Conservation (phyloP, 345 rosid genomes). For the Reutealis trisperma region DNA sequence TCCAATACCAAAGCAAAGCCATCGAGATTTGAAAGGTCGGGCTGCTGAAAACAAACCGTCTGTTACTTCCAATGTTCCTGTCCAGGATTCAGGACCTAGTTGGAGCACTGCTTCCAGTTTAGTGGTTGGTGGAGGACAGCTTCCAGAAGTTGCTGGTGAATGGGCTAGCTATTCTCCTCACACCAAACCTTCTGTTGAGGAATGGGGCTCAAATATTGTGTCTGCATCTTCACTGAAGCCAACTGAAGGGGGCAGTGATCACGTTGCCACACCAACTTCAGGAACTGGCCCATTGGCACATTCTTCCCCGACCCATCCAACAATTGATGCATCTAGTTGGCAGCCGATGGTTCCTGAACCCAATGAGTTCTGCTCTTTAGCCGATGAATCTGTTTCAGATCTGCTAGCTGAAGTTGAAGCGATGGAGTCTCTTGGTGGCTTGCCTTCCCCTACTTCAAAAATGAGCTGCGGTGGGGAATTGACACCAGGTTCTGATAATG, state of each 20-base stretch:
- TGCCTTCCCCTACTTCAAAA: conserved; percentile 77
- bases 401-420: conserved; percentile 99
- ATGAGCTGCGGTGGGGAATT: conserved; percentile 48
- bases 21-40: conserved; percentile 46
- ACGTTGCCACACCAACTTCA: conserved; percentile 64
- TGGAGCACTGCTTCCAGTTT: conserved; percentile 74
- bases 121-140: conserved; percentile 53
- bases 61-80: conserved; percentile 44
- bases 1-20: conserved; percentile 48
- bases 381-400: conserved; percentile 96
- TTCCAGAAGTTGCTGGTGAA: conserved; percentile 58
- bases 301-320: conserved; percentile 38
- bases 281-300: conserved; percentile 50
- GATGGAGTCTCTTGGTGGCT: conserved; percentile 77
- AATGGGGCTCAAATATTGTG: conserved; percentile 53
- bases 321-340: conserved; percentile 62
- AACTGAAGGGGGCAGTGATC: conserved; percentile 44
- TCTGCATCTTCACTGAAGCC: conserved; percentile 52
- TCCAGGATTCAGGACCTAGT: conserved; percentile 65
- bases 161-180: conserved; percentile 53
- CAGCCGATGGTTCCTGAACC: conserved; percentile 67
- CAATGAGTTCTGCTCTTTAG: conserved; percentile 54
- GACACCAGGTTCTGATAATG: conserved; percentile 63
- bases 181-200: conserved; percentile 40
- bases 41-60: conserved; percentile 51